Conservation (phyloP, 2,329 filamentous ascomycete species). For the Westerdykella aurantiaca region DNA sequence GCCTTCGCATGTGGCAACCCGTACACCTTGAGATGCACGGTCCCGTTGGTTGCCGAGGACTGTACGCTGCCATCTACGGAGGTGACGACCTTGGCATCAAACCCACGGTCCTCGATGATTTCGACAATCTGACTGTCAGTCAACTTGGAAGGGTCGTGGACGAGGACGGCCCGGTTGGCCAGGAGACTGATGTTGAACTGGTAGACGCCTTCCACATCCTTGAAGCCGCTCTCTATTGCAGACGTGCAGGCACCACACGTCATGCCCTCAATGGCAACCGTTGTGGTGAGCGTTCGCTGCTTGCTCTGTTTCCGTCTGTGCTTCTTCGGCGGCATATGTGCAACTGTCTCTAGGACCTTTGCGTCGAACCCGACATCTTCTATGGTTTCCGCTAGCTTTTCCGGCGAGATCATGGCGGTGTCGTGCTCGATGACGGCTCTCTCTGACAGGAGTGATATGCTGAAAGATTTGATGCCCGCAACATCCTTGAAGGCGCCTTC, state of each 20-base stretch:
- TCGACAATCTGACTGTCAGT: constrained; percentile 68
- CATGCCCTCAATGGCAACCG: constrained; percentile 90
- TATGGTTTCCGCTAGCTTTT: constrained; percentile 53
- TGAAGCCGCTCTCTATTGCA: constrained; percentile 78
- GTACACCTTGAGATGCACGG: constrained; percentile 76
- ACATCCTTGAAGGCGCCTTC: constrained; percentile 74
- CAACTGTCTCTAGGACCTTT: constrained; percentile 65
- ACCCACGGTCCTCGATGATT: constrained; percentile 83
- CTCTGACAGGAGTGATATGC: constrained; percentile 77
- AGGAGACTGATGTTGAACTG: constrained; percentile 94
- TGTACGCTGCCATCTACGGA: constrained; percentile 56
- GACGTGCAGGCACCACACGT: constrained; percentile 96
- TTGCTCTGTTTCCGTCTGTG: constrained; percentile 35
- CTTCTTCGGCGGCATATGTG: constrained; percentile 32
- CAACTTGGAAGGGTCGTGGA: constrained; percentile 70
- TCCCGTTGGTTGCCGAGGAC: constrained; percentile 52
- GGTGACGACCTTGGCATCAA: constrained; percentile 77
- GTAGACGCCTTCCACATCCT: constrained; percentile 66
- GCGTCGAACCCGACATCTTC: constrained; percentile 74
- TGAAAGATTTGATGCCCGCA: constrained; percentile 67
- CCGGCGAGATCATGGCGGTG: constrained; percentile 47
- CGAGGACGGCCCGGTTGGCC: constrained; percentile 83
- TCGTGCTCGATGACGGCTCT: constrained; percentile 83
- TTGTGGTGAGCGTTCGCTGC: constrained; percentile 61
- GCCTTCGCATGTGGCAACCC: constrained; percentile 66